phyloP scores from a whole-genome alignment of 495 filamentous ascomycete genomes.

The Diplogelasinospora grovesii region DNA sequence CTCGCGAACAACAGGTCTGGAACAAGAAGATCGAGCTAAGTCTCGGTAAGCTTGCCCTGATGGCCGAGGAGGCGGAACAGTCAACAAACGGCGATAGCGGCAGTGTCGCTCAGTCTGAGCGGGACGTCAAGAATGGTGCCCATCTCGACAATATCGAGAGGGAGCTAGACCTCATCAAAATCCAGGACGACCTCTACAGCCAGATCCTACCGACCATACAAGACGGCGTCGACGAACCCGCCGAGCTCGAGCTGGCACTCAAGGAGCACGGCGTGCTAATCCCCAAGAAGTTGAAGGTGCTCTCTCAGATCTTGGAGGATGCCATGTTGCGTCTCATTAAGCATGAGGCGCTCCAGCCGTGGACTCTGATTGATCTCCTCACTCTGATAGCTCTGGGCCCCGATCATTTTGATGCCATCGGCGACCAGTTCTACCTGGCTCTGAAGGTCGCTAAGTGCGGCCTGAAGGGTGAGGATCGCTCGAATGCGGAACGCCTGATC shows the following conservation, averaged over 20 bases:
- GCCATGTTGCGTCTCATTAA: slow-evolving; percentile 59
- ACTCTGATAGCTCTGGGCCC: slow-evolving; percentile 56
- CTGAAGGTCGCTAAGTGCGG: slow-evolving; percentile 57
- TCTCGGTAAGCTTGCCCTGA: slow-evolving; percentile 69
- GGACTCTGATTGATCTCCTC: slow-evolving; percentile 71
- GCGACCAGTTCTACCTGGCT: slow-evolving; percentile 62
- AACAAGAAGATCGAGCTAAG: slow-evolving; percentile 87
- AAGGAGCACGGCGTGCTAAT: slow-evolving; percentile 54
- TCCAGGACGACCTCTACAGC: slow-evolving; percentile 68
- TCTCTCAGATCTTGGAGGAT: slow-evolving; percentile 57
- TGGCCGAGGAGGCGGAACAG: slow-evolving; percentile 49
- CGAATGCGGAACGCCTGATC: slow-evolving; percentile 59
- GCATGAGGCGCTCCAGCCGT: slow-evolving; percentile 57
- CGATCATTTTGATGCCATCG: slow-evolving; percentile 31
- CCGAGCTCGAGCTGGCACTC: slow-evolving; percentile 66
- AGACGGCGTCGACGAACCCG: slow-evolving; percentile 68
- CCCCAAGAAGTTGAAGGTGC: slow-evolving; percentile 53
- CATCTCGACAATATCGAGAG: slow-evolving; percentile 47
- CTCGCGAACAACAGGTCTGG: slow-evolving; percentile 71
- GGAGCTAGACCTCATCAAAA: slow-evolving; percentile 54
- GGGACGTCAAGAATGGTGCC: slow-evolving; percentile 22
- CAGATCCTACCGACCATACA: slow-evolving; percentile 48
- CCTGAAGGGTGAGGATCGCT: slow-evolving; percentile 44
- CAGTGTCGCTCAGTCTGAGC: slow-evolving; percentile 25
- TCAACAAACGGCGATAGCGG: slow-evolving; percentile 23